Conservation (phyloP, 768 basidiomycete genomes). For the Pisolithus albus region DNA sequence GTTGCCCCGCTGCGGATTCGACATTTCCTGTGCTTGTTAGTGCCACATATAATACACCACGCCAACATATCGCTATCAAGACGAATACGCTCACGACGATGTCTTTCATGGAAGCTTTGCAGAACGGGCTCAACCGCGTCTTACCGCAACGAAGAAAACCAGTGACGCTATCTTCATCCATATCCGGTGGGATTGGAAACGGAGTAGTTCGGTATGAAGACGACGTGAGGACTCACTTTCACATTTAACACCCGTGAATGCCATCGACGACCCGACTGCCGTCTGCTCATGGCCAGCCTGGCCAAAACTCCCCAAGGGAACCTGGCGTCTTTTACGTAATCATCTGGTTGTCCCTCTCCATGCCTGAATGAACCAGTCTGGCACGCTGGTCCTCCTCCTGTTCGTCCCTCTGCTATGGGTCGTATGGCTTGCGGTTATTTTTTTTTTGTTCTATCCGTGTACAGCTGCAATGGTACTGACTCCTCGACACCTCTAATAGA, state of each 20-base stretch:
- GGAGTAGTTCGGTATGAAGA: constrained; percentile 52
- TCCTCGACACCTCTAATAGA: constrained; percentile 35
- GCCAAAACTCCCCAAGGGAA: constrained; percentile 6
- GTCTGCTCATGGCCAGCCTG: not conserved
- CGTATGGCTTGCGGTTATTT: constrained; percentile 62
- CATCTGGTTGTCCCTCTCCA: constrained; percentile 18
- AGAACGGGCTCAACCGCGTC: constrained; percentile 26
- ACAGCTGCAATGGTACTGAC: constrained; percentile 13
- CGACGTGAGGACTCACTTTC: constrained; percentile 49
- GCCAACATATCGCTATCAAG: not conserved
- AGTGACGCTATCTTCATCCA: constrained; percentile 24
- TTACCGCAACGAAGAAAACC: constrained; percentile 17
- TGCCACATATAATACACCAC: not conserved
- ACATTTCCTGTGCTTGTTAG: constrained; percentile 3
- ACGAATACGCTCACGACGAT: constrained; percentile 6
- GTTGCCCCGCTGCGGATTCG: constrained; percentile 7
- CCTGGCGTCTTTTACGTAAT: constrained; percentile 28
- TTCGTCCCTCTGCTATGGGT: constrained; percentile 60
- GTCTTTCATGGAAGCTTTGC: constrained; percentile 24
- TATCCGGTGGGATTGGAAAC: constrained; percentile 51
- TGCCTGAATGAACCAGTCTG: constrained; percentile 36
- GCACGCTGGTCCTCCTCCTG: constrained; percentile 52
- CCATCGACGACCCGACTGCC: constrained; percentile 1
- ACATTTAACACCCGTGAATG: not conserved
- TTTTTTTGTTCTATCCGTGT: constrained; percentile 2